Conservation (phyloP, 2,329 filamentous ascomycete species). For the Neofusicoccum kwambonambiense region DNA sequence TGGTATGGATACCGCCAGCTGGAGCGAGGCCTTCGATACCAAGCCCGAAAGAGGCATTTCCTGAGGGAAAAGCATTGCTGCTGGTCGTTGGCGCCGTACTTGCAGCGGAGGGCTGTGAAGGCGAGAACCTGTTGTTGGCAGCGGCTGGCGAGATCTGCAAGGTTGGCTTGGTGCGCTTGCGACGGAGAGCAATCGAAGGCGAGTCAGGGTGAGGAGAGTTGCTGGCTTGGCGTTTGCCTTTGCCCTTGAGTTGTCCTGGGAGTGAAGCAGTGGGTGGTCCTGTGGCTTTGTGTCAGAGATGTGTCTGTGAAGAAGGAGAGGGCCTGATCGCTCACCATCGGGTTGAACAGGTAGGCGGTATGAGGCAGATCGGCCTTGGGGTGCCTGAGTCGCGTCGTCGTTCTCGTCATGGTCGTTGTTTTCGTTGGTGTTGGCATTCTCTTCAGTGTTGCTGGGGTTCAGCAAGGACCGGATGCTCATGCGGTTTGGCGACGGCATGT, state of each 20-base stretch:
- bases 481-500: neutral
- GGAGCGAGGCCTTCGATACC: neutral
- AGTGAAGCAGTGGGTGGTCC: neutral
- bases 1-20: neutral
- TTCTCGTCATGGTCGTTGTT: neutral
- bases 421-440: neutral
- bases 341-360: neutral
- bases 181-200: neutral
- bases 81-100: neutral
- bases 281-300: neutral
- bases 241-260: neutral
- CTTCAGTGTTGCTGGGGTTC: neutral
- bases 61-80: neutral
- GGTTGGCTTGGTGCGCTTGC: slow-evolving; percentile 7
- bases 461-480: neutral
- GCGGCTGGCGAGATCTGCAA: neutral
- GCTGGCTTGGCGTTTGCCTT: slow-evolving; percentile 11
- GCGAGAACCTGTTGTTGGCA: neutral
- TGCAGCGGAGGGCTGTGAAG: neutral
- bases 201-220: slow-evolving; percentile 2
- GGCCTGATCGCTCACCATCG: neutral
- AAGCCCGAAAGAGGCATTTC: neutral
- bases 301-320: neutral
- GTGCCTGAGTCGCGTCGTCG: neutral
- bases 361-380: neutral